Evolutionary conservation across 2,329 filamentous ascomycete genomes (phyloP), one percentile per base, ranked within the genome.

Genomic region (Diaporthe humulicola): DNA sequence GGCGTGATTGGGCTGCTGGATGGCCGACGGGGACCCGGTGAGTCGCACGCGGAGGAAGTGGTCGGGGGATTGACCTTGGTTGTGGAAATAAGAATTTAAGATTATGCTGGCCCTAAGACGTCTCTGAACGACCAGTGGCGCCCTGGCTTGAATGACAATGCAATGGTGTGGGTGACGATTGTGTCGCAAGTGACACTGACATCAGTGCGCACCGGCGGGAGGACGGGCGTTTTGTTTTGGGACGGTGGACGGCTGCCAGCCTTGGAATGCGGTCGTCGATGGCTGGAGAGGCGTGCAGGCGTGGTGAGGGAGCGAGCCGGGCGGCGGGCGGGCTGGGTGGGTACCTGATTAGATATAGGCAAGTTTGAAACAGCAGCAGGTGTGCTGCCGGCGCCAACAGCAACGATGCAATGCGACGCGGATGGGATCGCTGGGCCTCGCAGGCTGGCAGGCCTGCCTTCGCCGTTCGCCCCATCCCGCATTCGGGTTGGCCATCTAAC

Each of bases 11-110:
- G 73, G n/a, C 67, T 19, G 42, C 33, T 72, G 15, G 58, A 40
- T 17, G 70, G 70, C 70, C 70, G 73, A 73, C 57, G 73, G 42
- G 60, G 60, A 30, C 19, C 28, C 22, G 45, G 30, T 25, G 45
- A 50, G 64, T 67, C n/a, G 64, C 64, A 67, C 45, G 64, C 64
- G 45, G 45, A 38, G 30, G 33, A 22, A 5, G 64, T 67, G 33
- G 48, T 36, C 70, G 70, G 73, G 38, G 58, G 70, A 60, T 72
- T 73, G 71, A 58, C 73, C 69, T 69, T 75, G 70, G 69, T 56
- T 64, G 42, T 61, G 25, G 70, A 50, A 57, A 64, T 42, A 69
- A 70, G 45, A 60, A 73, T 54, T 69, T 48, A 45, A 48, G 33
- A 52, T 72, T 66, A 57, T 67, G 64, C 38, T 57, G 33, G 28